Conservation (phyloP, 2,329 filamentous ascomycete species). For the Colletotrichum karsti region DNA sequence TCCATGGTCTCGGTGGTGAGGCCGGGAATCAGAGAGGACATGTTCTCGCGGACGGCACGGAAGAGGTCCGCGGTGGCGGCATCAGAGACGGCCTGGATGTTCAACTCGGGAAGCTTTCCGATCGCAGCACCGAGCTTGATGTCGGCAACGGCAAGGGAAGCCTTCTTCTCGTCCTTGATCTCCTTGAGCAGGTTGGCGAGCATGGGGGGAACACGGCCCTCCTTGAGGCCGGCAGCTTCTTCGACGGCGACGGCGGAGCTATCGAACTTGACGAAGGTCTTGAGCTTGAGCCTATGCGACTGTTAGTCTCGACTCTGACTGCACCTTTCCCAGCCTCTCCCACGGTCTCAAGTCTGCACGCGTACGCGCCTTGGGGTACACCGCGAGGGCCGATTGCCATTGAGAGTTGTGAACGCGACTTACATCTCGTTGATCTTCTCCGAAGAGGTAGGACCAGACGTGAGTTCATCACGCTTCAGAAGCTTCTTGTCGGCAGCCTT, state of each 20-base stretch:
- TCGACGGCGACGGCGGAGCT: slow-evolving; percentile 90
- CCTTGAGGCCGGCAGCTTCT: slow-evolving; percentile 82
- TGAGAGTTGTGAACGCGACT: slow-evolving; percentile 45
- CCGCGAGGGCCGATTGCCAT: slow-evolving; percentile 10
- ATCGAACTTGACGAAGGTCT: slow-evolving; percentile 97
- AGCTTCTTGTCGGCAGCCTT: slow-evolving; percentile 99
- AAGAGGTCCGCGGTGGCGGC: slow-evolving; percentile 87
- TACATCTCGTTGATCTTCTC: slow-evolving; percentile 89
- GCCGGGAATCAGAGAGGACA: slow-evolving; percentile 90
- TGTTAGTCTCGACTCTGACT: slow-evolving; percentile 17
- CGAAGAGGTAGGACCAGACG: slow-evolving; percentile 77
- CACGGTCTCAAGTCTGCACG: not conserved
- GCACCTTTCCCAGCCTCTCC: not conserved
- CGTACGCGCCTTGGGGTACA: not conserved
- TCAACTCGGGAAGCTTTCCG: slow-evolving; percentile 88
- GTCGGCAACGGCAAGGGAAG: slow-evolving; percentile 92
- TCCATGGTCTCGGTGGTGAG: slow-evolving; percentile 86
- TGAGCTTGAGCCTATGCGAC: slow-evolving; percentile 80
- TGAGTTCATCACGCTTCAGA: slow-evolving; percentile 84
- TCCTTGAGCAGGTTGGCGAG: slow-evolving; percentile 83
- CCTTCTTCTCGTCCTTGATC: slow-evolving; percentile 98
- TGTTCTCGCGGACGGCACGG: slow-evolving; percentile 90
- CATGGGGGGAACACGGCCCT: slow-evolving; percentile 94
- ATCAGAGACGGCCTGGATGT: slow-evolving; percentile 82
- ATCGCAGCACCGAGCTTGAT: slow-evolving; percentile 92